Conservation (phyloP, 768 basidiomycete species). For the Xerocomus brunneocitrinus region DNA sequence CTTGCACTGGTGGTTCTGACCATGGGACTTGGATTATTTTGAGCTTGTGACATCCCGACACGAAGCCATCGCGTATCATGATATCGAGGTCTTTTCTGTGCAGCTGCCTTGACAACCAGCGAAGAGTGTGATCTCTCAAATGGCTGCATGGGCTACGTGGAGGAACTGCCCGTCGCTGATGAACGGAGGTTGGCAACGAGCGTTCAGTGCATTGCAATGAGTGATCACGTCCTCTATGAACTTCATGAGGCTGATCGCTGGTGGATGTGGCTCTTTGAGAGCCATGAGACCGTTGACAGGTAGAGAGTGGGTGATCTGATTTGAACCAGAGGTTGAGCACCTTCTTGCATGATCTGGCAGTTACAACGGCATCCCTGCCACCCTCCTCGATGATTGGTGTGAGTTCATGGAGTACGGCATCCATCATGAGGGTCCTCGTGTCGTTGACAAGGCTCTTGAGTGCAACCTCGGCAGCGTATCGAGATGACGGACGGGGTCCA, state of each 20-base stretch:
- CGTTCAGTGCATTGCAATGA: not conserved
- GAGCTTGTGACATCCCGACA: not conserved
- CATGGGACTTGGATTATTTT: not conserved
- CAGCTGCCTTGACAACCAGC: too few relatives aligned
- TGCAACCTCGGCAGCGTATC: not conserved
- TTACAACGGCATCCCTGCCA: not conserved
- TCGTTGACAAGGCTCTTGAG: not conserved
- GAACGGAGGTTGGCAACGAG: too few relatives aligned
- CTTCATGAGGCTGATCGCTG: not conserved
- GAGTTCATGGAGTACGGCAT: not conserved
- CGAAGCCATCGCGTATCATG: not conserved
- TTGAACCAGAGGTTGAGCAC: not conserved
- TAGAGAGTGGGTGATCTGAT: not conserved
- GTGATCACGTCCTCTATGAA: not conserved
- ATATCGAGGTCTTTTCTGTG: too few relatives aligned
- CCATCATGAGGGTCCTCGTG: not conserved
- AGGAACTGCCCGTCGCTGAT: too few relatives aligned
- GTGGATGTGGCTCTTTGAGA: too few relatives aligned
- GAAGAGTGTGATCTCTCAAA: too few relatives aligned
- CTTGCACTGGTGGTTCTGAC: not conserved
- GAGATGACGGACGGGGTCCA: not conserved
- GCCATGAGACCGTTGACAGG: not conserved
- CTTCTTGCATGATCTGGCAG: not conserved
- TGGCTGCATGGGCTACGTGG: too few relatives aligned
- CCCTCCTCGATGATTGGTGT: not conserved